phyloP scores from a whole-genome alignment of 164 flowering plant species.

The Tinospora cordifolia region DNA sequence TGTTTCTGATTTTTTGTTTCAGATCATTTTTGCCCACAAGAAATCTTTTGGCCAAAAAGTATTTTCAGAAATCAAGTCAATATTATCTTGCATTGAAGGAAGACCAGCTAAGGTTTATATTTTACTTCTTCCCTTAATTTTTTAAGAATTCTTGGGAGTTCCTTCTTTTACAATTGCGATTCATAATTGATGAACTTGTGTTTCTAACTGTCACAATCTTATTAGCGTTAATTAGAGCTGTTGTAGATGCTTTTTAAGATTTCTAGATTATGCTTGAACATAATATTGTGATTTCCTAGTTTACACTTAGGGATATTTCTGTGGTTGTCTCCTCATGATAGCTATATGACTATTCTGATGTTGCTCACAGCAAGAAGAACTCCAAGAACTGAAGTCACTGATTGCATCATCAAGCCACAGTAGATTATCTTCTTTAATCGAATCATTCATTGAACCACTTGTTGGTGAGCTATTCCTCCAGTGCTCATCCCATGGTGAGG shows the following conservation, averaged over 20 bases:
- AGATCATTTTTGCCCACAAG: slow-evolving; percentile 67
- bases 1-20: slow-evolving; percentile 16
- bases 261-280: neutral
- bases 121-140: neutral
- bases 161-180: neutral
- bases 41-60: slow-evolving; percentile 53
- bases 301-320: neutral
- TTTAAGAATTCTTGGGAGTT: neutral
- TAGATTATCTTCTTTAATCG: slow-evolving; percentile 34
- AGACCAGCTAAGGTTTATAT: slow-evolving; percentile 27
- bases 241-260: neutral
- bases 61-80: slow-evolving; percentile 40
- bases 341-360: neutral
- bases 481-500: slow-evolving; percentile 35
- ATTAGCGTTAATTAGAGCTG: neutral
- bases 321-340: neutral
- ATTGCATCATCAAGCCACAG: slow-evolving; percentile 53
- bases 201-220: neutral
- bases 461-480: slow-evolving; percentile 38
- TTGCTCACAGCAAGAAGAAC: slow-evolving; percentile 31
- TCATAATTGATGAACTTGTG: neutral
- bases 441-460: slow-evolving; percentile 45
- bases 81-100: slow-evolving; percentile 24
- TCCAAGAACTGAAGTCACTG: slow-evolving; percentile 33
- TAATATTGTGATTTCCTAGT: neutral